Conservation (phyloP, 768 basidiomycete species). For the Coprinopsis cinerea region DNA sequence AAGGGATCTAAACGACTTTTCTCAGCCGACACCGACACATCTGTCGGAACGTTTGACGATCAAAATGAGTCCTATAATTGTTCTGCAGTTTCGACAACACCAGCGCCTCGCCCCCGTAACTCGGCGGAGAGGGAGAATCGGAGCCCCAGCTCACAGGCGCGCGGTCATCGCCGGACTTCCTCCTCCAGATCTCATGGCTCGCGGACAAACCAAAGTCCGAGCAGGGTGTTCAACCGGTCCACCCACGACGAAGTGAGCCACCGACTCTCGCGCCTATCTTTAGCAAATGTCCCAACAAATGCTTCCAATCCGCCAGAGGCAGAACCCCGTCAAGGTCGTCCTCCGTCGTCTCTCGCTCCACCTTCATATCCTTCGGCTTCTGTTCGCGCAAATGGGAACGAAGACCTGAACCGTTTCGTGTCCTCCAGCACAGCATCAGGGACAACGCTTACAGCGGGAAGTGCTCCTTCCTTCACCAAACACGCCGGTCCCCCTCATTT, state of each 20-base stretch:
- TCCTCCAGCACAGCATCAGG: slow-evolving; percentile 83
- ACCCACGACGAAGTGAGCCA: slow-evolving; percentile 8
- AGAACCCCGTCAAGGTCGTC: slow-evolving; percentile 16
- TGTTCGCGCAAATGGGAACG: slow-evolving; percentile 45
- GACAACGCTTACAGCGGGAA: slow-evolving; percentile 65
- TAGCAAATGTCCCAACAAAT: slow-evolving; percentile 18
- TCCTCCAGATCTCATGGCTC: slow-evolving; percentile 25
- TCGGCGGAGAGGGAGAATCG: slow-evolving; percentile 28
- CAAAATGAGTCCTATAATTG: slow-evolving; percentile 17
- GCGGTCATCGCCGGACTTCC: slow-evolving; percentile 24
- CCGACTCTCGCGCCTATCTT: slow-evolving; percentile 20
- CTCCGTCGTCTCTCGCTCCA: slow-evolving; percentile 23
- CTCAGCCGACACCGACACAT: slow-evolving; percentile 57
- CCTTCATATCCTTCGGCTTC: slow-evolving; percentile 49
- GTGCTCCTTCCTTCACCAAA: slow-evolving; percentile 80
- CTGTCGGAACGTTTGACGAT: slow-evolving; percentile 34
- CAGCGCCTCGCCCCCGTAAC: background rate
- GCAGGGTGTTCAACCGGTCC: slow-evolving; percentile 16
- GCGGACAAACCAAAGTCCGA: slow-evolving; percentile 20
- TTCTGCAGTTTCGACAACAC: background rate
- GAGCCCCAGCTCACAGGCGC: slow-evolving; percentile 18
- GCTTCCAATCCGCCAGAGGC: slow-evolving; percentile 16
- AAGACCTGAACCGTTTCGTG: slow-evolving; percentile 83
- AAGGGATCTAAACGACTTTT: slow-evolving; percentile 68
- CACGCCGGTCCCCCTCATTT: slow-evolving; percentile 75